Evolutionary conservation across 176 grass and related monocot genomes (phyloP).

Genomic region (Juncus inflexus): DNA sequence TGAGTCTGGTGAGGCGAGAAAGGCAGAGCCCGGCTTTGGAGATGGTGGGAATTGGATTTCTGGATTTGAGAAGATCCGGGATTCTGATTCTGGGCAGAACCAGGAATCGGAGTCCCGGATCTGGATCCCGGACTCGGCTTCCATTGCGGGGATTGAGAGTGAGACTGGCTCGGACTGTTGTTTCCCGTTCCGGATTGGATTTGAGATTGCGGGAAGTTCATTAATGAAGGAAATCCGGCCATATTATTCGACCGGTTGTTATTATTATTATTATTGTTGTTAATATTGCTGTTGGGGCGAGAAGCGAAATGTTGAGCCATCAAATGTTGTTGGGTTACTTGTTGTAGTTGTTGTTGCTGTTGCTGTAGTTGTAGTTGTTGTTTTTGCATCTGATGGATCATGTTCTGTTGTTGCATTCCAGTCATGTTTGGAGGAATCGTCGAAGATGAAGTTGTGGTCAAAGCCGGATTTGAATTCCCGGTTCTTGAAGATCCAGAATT

Average conservation of each 20-base stretch:
- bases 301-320: slow-evolving; percentile 38
- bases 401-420: slow-evolving; percentile 28
- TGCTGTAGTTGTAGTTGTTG: slow-evolving; percentile 51
- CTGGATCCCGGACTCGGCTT: slow-evolving; percentile 48
- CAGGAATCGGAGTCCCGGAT: slow-evolving; percentile 36
- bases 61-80: slow-evolving; percentile 42
- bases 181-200: slow-evolving; percentile 41
- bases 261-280: slow-evolving; percentile 32
- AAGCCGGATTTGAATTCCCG: slow-evolving; percentile 15
- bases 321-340: slow-evolving; percentile 28
- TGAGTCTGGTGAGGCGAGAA: slow-evolving; percentile 60
- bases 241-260: slow-evolving; percentile 37
- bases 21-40: slow-evolving; percentile 33
- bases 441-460: slow-evolving; percentile 6
- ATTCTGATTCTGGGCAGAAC: slow-evolving; percentile 27
- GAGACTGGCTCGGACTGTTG: slow-evolving; percentile 19
- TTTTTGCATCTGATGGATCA: slow-evolving; percentile 50
- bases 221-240: slow-evolving; percentile 44
- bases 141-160: slow-evolving; percentile 60
- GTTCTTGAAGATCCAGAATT: slow-evolving; percentile 47
- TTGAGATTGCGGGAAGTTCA: slow-evolving; percentile 17
- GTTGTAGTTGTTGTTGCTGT: slow-evolving; percentile 29
- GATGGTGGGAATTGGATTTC: slow-evolving; percentile 39
- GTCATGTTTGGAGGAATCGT: not conserved
- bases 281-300: slow-evolving; percentile 64